Conservation (phyloP, 768 basidiomycete species). For the Phallus indusiatus region DNA sequence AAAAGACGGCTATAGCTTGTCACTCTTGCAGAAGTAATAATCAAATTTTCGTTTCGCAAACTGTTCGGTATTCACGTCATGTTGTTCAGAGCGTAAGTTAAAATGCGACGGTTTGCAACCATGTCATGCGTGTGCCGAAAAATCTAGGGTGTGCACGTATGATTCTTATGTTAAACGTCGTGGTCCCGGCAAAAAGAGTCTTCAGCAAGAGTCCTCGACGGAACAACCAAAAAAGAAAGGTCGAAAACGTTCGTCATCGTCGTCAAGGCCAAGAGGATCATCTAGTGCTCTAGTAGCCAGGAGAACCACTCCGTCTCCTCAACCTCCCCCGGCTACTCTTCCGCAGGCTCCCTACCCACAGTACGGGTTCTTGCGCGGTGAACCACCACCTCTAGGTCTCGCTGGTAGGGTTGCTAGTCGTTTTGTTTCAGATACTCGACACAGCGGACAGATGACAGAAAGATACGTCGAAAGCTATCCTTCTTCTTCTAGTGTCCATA, state of each 20-base stretch:
- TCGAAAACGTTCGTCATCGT: background rate
- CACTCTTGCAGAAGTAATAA: background rate
- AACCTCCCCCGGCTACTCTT: background rate
- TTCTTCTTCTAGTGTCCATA: background rate
- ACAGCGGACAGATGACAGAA: background rate
- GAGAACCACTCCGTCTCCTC: too few species aligned
- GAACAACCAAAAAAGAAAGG: background rate
- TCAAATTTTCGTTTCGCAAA: background rate
- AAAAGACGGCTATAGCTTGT: slow-evolving; percentile 5
- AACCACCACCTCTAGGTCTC: background rate
- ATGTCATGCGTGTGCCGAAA: slow-evolving; percentile 4
- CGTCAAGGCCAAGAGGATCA: background rate
- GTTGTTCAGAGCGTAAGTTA: slow-evolving; percentile 1
- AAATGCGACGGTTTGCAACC: background rate
- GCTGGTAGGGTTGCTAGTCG: background rate
- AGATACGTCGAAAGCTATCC: background rate
- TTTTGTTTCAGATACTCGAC: background rate
- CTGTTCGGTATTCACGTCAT: background rate
- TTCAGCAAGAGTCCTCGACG: background rate
- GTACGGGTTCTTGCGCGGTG: background rate
- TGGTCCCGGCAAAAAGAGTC: slow-evolving; percentile 1
- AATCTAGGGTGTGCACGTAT: slow-evolving; percentile 8
- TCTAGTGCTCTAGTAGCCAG: background rate
- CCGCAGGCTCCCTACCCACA: background rate
- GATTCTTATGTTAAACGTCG: slow-evolving; percentile 5